Percentiles rank a stretch among this genome's conserved stretches.
Conservation (phyloP, 1,284 basidiomycete species). For the Irpex sp. region DNA sequence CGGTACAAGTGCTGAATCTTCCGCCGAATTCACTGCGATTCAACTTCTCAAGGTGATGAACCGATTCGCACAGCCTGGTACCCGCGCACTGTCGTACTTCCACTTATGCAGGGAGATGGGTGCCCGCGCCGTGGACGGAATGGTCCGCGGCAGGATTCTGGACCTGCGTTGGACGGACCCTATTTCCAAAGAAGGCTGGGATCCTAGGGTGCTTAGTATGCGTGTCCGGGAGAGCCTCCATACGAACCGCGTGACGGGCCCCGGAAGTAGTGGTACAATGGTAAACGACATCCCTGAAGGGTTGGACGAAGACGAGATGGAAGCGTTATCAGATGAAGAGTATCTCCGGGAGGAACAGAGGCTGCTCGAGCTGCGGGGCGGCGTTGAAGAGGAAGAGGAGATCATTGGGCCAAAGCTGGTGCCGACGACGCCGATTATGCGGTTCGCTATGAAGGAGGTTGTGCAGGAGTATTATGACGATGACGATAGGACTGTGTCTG, state of each 20-base stretch:
- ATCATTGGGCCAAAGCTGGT: slow-evolving; percentile 70
- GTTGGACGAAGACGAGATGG: slow-evolving; percentile 26
- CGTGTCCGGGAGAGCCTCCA: slow-evolving; percentile 22
- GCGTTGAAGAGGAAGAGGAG: slow-evolving; percentile 41
- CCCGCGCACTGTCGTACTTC: slow-evolving; percentile 69
- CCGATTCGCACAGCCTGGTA: slow-evolving; percentile 58
- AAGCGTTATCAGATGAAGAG: slow-evolving; percentile 30
- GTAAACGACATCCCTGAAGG: slow-evolving; percentile 23
- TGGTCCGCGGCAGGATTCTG: slow-evolving; percentile 71
- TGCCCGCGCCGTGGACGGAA: slow-evolving; percentile 73
- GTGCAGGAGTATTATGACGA: slow-evolving; percentile 71
- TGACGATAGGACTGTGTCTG: slow-evolving; percentile 5
- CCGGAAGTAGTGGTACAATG: slow-evolving; percentile 33
- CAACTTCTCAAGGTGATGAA: slow-evolving; percentile 74
- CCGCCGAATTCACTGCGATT: slow-evolving; percentile 62
- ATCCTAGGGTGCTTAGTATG: slow-evolving; percentile 21
- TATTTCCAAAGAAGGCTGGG: slow-evolving; percentile 41
- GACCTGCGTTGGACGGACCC: slow-evolving; percentile 75
- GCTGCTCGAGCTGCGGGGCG: slow-evolving; percentile 26
- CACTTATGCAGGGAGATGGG: slow-evolving; percentile 74
- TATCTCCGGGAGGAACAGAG: slow-evolving; percentile 26
- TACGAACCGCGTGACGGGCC: slow-evolving; percentile 20
- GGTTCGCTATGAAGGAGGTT: slow-evolving; percentile 40
- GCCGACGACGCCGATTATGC: slow-evolving; percentile 66
- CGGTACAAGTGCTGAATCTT: slow-evolving; percentile 23